Evolutionary conservation across 1,139 yeast genomes (phyloP).

Genomic region (Hansenula sp.): DNA sequence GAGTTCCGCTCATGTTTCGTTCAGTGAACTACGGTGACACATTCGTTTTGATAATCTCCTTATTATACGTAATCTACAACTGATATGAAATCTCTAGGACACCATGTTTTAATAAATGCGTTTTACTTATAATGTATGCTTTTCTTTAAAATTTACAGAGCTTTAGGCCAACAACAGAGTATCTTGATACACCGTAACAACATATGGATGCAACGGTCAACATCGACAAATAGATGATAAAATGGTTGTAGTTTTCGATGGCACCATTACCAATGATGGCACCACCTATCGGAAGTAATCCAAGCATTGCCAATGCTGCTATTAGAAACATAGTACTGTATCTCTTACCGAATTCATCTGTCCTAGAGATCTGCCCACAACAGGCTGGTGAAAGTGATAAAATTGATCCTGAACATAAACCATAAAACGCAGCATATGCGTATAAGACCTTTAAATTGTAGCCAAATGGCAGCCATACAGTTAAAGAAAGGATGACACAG

Average conservation of each 20-base stretch:
- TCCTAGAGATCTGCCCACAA: constrained; percentile 59
- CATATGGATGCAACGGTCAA: constrained; percentile 36
- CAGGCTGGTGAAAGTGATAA: constrained; percentile 46
- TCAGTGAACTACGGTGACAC: no score
- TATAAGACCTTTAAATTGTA: constrained; percentile 40
- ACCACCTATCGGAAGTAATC: constrained; percentile 51
- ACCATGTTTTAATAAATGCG: no score
- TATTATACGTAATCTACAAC: no score
- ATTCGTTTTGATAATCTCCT: no score
- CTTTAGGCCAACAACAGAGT: constrained; percentile 19
- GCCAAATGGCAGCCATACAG: constrained; percentile 33
- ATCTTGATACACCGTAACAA: constrained; percentile 21
- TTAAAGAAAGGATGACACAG: constrained; percentile 25
- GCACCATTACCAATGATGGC: constrained; percentile 36
- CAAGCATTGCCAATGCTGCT: constrained; percentile 55
- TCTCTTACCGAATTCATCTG: constrained; percentile 62
- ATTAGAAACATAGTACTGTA: constrained; percentile 68
- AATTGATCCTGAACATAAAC: constrained; percentile 47
- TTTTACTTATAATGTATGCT: no score
- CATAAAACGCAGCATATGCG: constrained; percentile 31
- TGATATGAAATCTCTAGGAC: no score
- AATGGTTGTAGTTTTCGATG: constrained; percentile 21
- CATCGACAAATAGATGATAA: constrained; percentile 34
- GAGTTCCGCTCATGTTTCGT: no score
- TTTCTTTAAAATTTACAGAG: constrained; percentile 17